These are phyloP conservation scores for Mucor lusitanicus DNA, from an alignment of 371 early-diverging fungal genomes.

Conservation along the genomic window DNA sequence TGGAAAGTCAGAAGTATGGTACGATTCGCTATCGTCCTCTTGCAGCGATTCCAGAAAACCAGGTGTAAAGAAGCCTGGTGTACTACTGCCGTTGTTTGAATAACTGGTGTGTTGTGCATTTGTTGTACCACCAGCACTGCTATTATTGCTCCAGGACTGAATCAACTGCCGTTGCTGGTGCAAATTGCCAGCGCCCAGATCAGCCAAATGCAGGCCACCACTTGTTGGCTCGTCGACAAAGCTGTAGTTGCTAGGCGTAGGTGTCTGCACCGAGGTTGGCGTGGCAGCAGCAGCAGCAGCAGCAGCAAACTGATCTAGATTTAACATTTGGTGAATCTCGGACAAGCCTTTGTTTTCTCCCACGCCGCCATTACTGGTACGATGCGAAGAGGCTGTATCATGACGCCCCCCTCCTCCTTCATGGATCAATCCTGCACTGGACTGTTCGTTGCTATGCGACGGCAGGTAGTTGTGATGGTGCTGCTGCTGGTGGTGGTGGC, in stretches of 20 bases:
- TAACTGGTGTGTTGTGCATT: neutral
- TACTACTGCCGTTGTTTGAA: conserved; percentile 23
- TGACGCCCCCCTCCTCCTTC: neutral
- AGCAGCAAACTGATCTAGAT: neutral
- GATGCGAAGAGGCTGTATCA: too few species aligned
- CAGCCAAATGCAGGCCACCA: neutral
- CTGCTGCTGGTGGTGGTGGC: neutral
- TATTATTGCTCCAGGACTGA: conserved; percentile 1
- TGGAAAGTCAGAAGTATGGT: neutral
- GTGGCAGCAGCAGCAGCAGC: neutral
- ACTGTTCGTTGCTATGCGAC: neutral
- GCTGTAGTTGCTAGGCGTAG: neutral
- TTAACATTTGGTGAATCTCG: conserved; percentile 11
- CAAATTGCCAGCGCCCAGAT: neutral
- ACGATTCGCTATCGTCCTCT: conserved; percentile 31
- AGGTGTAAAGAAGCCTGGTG: conserved; percentile 72
- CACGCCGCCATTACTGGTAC: conserved; percentile 6
- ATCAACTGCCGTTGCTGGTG: neutral
- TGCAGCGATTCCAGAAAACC: conserved; percentile 66
- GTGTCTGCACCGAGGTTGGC: conserved; percentile 2
- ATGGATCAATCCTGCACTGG: neutral
- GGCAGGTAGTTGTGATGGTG: neutral
- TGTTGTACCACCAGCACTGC: neutral
- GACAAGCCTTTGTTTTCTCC: conserved; percentile 16
- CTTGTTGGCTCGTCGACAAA: neutral